Evolutionary conservation across 1,284 basidiomycete species (phyloP).

Genomic region (Boletus smithii): DNA sequence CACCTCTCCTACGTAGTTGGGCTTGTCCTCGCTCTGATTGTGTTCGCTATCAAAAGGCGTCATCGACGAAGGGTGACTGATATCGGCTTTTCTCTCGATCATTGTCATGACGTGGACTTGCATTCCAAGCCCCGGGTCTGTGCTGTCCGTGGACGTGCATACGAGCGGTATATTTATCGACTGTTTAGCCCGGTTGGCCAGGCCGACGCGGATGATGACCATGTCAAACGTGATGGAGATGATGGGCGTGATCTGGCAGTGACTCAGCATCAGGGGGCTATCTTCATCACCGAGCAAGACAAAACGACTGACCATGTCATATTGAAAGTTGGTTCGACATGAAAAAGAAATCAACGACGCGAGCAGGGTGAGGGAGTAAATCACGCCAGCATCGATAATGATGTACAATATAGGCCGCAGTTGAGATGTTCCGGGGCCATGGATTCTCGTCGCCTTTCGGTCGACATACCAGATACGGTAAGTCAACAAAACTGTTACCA

Average conservation of each 20-base stretch:
- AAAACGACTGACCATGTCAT: neutral
- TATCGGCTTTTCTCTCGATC: conserved; percentile 1
- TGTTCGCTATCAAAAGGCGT: neutral
- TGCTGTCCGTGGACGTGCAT: neutral
- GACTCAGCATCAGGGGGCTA: too few species aligned
- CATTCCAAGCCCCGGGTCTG: conserved; percentile 4
- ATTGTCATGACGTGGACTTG: conserved; percentile 4
- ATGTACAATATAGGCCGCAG: neutral
- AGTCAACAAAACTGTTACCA: neutral
- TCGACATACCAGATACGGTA: neutral
- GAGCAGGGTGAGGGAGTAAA: neutral
- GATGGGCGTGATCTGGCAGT: neutral
- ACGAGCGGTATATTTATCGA: neutral
- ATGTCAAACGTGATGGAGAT: conserved; percentile 3
- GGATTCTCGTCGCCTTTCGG: neutral
- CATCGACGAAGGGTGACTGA: neutral
- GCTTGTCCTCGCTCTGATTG: neutral
- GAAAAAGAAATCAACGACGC: neutral
- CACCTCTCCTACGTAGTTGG: neutral
- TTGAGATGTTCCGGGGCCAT: neutral
- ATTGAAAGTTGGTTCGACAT: neutral
- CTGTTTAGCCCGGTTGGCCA: neutral
- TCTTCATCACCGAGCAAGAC: too few species aligned
- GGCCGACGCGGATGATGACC: neutral
- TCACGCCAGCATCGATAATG: neutral